Conservation (phyloP, 176 grass and related monocot species). For the Aechmea fasciata region DNA sequence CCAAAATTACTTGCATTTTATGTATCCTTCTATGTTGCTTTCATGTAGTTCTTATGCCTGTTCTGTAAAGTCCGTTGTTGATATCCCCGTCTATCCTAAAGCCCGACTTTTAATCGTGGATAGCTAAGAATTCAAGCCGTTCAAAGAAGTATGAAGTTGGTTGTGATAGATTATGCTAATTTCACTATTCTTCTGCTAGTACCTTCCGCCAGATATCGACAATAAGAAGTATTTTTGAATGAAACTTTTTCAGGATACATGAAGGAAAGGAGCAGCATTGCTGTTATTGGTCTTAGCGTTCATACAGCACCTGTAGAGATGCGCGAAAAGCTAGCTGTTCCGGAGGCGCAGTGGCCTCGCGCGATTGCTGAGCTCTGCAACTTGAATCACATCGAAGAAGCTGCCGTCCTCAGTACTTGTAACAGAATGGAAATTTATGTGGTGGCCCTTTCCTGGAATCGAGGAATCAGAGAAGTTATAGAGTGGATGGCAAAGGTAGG, state of each 20-base stretch:
- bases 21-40: neutral
- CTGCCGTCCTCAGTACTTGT: slow-evolving; percentile 96
- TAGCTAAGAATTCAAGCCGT: too few species aligned
- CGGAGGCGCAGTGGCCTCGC: slow-evolving; percentile 82
- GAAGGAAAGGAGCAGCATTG: slow-evolving; percentile 95
- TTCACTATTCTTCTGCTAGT: neutral
- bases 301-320: slow-evolving; percentile 92
- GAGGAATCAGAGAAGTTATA: slow-evolving; percentile 88
- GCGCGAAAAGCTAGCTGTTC: slow-evolving; percentile 91
- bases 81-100: too few species aligned
- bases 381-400: slow-evolving; percentile 93
- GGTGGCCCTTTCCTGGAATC: slow-evolving; percentile 89
- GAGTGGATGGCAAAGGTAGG: slow-evolving; percentile 98
- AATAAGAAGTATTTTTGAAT: slow-evolving; percentile 23
- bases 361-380: slow-evolving; percentile 76
- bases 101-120: neutral
- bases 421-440: slow-evolving; percentile 99
- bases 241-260: slow-evolving; percentile 61
- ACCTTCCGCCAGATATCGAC: neutral
- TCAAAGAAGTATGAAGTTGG: too few species aligned
- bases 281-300: slow-evolving; percentile 82
- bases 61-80: neutral
- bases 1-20: too few species aligned
- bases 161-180: neutral
- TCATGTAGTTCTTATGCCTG: neutral